Evolutionary conservation across 345 rosid species (phyloP).

Genomic region (Ceriops decandra): DNA sequence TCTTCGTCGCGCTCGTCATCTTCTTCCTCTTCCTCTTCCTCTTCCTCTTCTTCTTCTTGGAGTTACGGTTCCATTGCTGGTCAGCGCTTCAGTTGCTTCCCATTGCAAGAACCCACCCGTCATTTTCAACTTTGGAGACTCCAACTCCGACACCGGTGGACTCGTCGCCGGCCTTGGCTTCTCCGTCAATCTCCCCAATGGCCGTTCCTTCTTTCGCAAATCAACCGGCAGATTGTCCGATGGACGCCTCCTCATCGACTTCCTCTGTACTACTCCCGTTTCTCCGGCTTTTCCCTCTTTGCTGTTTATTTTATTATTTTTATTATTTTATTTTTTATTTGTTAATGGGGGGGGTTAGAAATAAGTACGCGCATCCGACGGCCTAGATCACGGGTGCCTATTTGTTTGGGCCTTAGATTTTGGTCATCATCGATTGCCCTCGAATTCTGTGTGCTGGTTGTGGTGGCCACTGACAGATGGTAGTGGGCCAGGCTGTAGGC

Average conservation of each 20-base stretch:
- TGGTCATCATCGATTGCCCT: too few relatives aligned
- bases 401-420: too few relatives aligned
- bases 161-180: constrained; percentile 82
- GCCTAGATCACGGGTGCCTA: too few relatives aligned
- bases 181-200: constrained; percentile 57
- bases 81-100: constrained; percentile 12
- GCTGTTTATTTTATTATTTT: background rate
- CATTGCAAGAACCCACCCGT: constrained; percentile 48
- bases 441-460: too few relatives aligned
- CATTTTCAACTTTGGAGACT: constrained; percentile 85
- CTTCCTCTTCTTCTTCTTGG: background rate
- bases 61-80: background rate
- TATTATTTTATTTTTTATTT: background rate
- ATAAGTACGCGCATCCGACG: too few relatives aligned
- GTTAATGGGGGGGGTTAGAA: too few relatives aligned
- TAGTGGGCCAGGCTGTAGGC: too few relatives aligned
- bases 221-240: constrained; percentile 79
- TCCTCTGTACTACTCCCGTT: constrained; percentile 47
- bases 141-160: constrained; percentile 93
- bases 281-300: background rate
- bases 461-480: too few relatives aligned
- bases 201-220: constrained; percentile 59
- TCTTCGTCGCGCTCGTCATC: background rate
- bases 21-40: background rate
- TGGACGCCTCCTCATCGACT: constrained; percentile 79